Base-by-base conservation (phyloP, 768 basidiomycete genomes). In the Lenzites betulinus region DNA sequence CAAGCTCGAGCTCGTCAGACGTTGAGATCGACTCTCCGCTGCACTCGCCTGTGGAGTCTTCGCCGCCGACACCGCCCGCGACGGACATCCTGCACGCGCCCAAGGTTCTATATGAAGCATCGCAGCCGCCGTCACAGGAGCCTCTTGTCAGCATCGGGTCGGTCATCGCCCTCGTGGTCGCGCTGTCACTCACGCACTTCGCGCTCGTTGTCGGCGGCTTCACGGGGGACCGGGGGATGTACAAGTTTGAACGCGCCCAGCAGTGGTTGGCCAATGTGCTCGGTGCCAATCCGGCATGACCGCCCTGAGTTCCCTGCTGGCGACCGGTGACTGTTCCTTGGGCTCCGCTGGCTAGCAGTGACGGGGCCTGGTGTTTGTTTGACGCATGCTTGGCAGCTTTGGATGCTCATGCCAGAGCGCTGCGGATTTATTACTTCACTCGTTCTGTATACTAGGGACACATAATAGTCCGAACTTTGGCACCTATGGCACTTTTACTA, bases 151-250 rank as follows among this genome's bases (percentile, higher is more conserved):
- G 63, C 33, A 11, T 58, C 25, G 39, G 59, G 15, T 64, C 65
- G 12, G 69, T 75, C 46, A 43, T 71, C 23, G 59, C 70, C 7
- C 65, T 75, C 59, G 65, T 75, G 51, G 59, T 71, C 20, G 74
- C 73, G 6, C 49, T 73, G 47, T 67, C 67, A 25, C 56, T 71
- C 26, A 68, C 73, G 35, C 71, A 71, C 58, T 68, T 72, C 38
- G 39, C 63, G 2, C 64, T 74, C 22, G 69, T 72, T n/a, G 48
- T 70, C 42, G 69, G 72, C 11, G 73, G 73, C 1, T 69, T 73
- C 44, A 70, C 67, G 15, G 73, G 71, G 12, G 60, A 62, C 12
- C 46, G 43, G 39, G 70, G 70, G 2, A 63, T 60, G 33, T 62
- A 51, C 9, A 69, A 69, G 68, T 54, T 69, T 13, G 63, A 68